Base-by-base conservation (phyloP, 257 asterid genomes). In the Solanum stenotomum region DNA sequence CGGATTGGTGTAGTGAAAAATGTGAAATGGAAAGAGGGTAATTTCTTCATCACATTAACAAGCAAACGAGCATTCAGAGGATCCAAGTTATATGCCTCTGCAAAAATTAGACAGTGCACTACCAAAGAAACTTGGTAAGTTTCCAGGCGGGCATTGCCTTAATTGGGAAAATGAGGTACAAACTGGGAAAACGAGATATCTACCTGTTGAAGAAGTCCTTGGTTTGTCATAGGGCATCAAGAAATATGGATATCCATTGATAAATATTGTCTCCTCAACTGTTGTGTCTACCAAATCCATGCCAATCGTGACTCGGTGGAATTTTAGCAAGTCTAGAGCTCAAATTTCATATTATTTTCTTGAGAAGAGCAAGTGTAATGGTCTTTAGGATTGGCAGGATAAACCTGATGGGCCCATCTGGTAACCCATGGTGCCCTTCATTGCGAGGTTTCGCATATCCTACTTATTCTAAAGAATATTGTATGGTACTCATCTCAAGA, bases 171-270 rank as follows among this genome's bases (percentile, higher is more conserved):
- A 90, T 89, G 85, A 82, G 92, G 92, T 91, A 25, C 81, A 49
- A 65, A 88, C 87, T 23, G 94, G 96, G 85, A 96, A 92, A 90
- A 91, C 93, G 13, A 91, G 89, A 85, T 93, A 89, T 88, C 49
- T 96, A 70, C 52, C 91, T 83, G 90, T 89, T 78, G 84, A 88
- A 13, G 98, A 93, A 87, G 97, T 93, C 23, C 87, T 94, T 46
- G 87, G 2, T 92, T 91, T 94, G 71, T 85, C 93, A 8, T 84
- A 92, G 33, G 94, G 92, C 59, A 89, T 90, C 86, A 87, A 29
- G 15, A 85, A 15, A n/a, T 22, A 77, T 56, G 46, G 35, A 33
- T 77, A 87, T 85, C 68, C 86, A 20, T 56, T 86, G 22, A 87
- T 46, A 71, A 25, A 16, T 76, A 16, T 85, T 37, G 25, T 6